Conservation (phyloP, 2,329 filamentous ascomycete species). For the Alternaria triticimaculans region DNA sequence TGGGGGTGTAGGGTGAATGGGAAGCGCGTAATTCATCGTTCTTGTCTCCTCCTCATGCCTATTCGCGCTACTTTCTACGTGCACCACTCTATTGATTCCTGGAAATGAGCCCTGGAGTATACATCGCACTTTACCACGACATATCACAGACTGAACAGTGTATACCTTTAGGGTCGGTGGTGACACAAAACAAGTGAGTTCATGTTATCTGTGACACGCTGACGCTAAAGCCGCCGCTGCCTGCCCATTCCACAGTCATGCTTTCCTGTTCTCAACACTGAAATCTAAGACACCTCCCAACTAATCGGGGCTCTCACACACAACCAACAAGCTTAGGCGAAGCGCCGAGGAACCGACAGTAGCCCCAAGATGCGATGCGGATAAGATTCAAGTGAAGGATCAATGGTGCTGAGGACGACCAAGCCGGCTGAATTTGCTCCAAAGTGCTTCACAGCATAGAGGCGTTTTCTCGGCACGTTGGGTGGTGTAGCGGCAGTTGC, state of each 20-base stretch:
- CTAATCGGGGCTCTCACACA: background rate
- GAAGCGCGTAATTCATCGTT: background rate
- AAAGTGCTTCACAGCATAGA: constrained; percentile 16
- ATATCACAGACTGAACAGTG: background rate
- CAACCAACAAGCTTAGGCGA: background rate
- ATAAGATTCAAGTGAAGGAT: background rate
- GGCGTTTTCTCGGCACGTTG: constrained; percentile 3
- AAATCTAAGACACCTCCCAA: background rate
- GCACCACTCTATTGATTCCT: background rate
- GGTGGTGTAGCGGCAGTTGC: background rate
- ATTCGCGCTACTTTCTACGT: background rate
- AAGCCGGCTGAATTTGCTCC: constrained; percentile 6
- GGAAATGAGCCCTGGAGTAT: background rate
- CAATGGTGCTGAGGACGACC: background rate
- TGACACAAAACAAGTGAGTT: background rate
- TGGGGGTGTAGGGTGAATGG: background rate
- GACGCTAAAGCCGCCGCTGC: background rate
- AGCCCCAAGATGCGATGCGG: background rate
- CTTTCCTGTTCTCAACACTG: background rate
- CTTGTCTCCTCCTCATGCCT: background rate
- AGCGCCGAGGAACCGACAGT: background rate
- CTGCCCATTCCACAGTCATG: background rate
- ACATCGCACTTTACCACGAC: background rate
- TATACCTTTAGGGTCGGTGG: background rate
- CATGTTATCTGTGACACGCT: background rate